phyloP scores from a whole-genome alignment of 768 basidiomycete genomes.

The Mycena crocata region DNA sequence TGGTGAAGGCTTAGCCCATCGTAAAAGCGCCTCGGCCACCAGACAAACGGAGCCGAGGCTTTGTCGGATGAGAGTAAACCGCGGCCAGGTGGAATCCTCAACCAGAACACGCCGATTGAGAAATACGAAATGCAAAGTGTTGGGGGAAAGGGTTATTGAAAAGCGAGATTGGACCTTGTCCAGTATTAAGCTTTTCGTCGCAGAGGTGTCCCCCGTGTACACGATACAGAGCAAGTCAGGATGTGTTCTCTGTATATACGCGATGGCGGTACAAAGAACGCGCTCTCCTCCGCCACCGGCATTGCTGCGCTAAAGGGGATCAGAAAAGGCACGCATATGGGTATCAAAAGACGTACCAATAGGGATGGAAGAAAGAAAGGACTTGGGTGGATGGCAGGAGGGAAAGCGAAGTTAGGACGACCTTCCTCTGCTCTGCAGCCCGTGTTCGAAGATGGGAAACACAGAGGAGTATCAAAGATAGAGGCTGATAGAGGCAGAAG shows the following conservation, averaged over 20 bases:
- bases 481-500: too few relatives aligned
- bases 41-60: slow-evolving; percentile 89
- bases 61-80: slow-evolving; percentile 94
- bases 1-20: slow-evolving; percentile 98
- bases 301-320: slow-evolving; percentile 72
- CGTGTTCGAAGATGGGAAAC: too few relatives aligned
- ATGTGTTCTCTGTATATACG: slow-evolving; percentile 76
- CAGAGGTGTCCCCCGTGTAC: slow-evolving; percentile 90
- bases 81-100: slow-evolving; percentile 85
- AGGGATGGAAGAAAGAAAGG: too few relatives aligned
- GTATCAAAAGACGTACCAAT: slow-evolving; percentile 71
- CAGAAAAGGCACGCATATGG: slow-evolving; percentile 34
- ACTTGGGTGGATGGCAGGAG: too few relatives aligned
- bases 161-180: slow-evolving; percentile 78
- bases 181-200: slow-evolving; percentile 84
- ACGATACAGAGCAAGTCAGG: slow-evolving; percentile 78
- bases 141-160: slow-evolving; percentile 72
- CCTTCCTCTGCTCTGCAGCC: too few relatives aligned
- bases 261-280: slow-evolving; percentile 93
- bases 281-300: slow-evolving; percentile 97
- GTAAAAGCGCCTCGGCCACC: slow-evolving; percentile 88
- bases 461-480: too few relatives aligned
- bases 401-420: too few relatives aligned
- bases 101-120: slow-evolving; percentile 76
- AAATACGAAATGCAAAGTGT: slow-evolving; percentile 84